Conservation (phyloP, 1,284 basidiomycete species). For the Takashimella koratensis region DNA sequence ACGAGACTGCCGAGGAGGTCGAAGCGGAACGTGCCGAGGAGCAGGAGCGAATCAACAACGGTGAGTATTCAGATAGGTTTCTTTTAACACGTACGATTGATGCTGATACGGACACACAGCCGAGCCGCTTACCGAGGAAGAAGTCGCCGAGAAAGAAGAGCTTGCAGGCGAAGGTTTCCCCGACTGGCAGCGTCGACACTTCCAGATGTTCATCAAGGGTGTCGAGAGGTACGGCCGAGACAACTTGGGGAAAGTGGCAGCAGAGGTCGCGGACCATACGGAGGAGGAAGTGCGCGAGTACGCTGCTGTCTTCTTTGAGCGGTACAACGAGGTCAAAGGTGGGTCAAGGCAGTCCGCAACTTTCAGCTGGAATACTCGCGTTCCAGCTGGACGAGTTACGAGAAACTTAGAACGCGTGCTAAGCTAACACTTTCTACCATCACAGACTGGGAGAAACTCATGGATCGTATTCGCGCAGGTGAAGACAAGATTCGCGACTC, state of each 20-base stretch:
- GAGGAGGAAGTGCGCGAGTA: conserved; percentile 77
- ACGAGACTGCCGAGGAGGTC: conserved; percentile 74
- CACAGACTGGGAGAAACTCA: conserved; percentile 74
- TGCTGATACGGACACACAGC: conserved; percentile 57
- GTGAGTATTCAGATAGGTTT: conserved; percentile 47
- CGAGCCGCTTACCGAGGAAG: conserved; percentile 81
- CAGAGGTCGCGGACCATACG: conserved; percentile 83
- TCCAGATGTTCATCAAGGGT: conserved; percentile 83
- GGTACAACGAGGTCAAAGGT: conserved; percentile 82
- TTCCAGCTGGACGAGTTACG: too few species aligned
- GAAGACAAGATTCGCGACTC: conserved; percentile 68
- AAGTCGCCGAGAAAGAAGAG: conserved; percentile 71
- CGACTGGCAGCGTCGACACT: conserved; percentile 88
- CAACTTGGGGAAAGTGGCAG: conserved; percentile 62
- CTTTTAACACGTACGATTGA: too few species aligned
- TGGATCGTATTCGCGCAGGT: conserved; percentile 73
- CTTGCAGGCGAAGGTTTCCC: conserved; percentile 77
- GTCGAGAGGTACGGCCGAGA: conserved; percentile 84
- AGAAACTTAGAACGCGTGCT: too few species aligned
- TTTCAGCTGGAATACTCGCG: too few species aligned
- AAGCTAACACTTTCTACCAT: background rate
- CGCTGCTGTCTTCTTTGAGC: conserved; percentile 81
- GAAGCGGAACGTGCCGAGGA: conserved; percentile 76
- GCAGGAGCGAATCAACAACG: conserved; percentile 81
- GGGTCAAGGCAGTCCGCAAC: conserved; percentile 30